Evolutionary conservation across 192 early-diverging fungal species (phyloP).

Genomic region (Coemansia sp.): DNA sequence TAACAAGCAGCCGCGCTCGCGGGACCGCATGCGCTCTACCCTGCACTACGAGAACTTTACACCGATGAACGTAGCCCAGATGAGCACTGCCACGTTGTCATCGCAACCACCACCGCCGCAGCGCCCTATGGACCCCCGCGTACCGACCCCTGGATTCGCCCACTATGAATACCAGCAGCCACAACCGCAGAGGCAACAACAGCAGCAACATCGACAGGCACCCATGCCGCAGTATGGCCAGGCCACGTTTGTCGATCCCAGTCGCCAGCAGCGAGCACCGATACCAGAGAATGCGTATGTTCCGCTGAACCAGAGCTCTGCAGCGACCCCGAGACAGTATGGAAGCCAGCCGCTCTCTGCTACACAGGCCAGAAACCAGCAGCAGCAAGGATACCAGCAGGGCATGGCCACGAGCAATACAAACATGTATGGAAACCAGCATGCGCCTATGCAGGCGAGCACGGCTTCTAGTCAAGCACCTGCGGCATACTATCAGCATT

Average conservation of each 20-base stretch:
- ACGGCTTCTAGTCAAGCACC: constrained; percentile 6
- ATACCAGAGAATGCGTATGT: neutral
- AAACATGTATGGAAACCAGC: constrained; percentile 1
- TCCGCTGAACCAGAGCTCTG: neutral
- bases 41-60: constrained; percentile 39
- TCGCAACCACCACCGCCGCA: constrained; percentile 25
- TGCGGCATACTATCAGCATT: neutral
- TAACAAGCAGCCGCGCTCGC: constrained; percentile 44
- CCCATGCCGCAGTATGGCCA: constrained; percentile 9
- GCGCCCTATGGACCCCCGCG: constrained; percentile 19
- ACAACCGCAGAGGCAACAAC: neutral
- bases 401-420: neutral
- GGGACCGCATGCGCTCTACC: constrained; percentile 50
- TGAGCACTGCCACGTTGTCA: constrained; percentile 6
- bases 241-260: constrained; percentile 13
- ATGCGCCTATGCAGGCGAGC: constrained; percentile 12
- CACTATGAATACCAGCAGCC: constrained; percentile 13
- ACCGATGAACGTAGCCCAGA: constrained; percentile 4
- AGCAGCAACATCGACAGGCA: constrained; percentile 10
- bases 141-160: constrained; percentile 6
- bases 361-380: constrained; percentile 32
- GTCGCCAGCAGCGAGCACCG: neutral
- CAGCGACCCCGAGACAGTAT: constrained; percentile 1
- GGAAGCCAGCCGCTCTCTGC: constrained; percentile 38
- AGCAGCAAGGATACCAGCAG: constrained; percentile 19